Evolutionary conservation across 140 eudicot genomes (phyloP).

Genomic region (Ambrosia hybrid): DNA sequence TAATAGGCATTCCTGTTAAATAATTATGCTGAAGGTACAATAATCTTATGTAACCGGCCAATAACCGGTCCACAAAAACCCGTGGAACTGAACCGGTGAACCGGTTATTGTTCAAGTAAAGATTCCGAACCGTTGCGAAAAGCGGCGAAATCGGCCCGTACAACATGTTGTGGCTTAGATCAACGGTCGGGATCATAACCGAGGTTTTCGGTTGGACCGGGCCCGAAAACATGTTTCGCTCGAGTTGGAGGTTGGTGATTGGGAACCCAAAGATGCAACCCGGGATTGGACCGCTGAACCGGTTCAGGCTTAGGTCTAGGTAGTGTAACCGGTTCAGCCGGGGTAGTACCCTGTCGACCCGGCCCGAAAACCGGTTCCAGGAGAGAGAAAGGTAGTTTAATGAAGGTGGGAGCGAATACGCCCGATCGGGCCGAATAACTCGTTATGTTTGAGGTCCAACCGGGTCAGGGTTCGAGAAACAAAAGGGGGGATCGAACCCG

Average conservation of each 20-base stretch:
- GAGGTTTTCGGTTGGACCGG: not conserved
- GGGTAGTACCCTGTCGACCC: not conserved
- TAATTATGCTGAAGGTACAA: conserved; percentile 16
- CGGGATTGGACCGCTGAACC: conserved; percentile 16
- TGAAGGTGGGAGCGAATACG: not conserved
- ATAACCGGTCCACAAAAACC: conserved; percentile 4
- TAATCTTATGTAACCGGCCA: not conserved
- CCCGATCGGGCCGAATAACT: not conserved
- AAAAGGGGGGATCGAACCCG: conserved; percentile 12
- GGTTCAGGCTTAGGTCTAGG: conserved; percentile 16
- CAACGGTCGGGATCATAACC: conserved; percentile 8
- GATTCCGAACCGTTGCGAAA: conserved; percentile 10
- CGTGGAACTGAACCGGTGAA: conserved; percentile 7
- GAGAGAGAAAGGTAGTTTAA: conserved; percentile 6
- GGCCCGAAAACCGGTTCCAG: conserved; percentile 11
- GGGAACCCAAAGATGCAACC: not conserved
- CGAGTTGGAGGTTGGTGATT: not conserved
- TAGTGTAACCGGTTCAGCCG: conserved; percentile 11
- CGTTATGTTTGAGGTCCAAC: conserved; percentile 10
- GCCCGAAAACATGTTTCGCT: not conserved
- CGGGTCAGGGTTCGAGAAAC: conserved; percentile 2
- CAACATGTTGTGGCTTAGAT: conserved; percentile 16
- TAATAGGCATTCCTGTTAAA: conserved; percentile 14
- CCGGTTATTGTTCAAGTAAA: conserved; percentile 10
- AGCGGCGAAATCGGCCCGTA: not conserved